Base-by-base conservation (phyloP, 306 rosid species). In the Lathyrus tuberosus region DNA sequence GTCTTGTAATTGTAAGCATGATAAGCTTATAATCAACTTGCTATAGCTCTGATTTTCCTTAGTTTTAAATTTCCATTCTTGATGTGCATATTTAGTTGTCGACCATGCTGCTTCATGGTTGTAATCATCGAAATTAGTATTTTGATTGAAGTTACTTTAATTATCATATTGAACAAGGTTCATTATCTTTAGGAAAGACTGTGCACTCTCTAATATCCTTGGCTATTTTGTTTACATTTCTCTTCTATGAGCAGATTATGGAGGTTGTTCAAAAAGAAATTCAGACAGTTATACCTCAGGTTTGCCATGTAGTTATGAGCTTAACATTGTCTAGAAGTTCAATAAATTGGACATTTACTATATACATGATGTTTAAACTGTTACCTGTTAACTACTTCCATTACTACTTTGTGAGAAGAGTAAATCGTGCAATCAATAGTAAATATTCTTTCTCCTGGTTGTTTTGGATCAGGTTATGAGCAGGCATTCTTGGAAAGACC, bases 401-500 rank as follows among this genome's bases (percentile, higher is more conserved):
- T 20, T 48, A 48, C 62, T 20, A 65, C 53, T 24, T 64, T 16
- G 26, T 52, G 49, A n/a, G 62, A 51, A 43, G 46, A 49, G 44
- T 65, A 13, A 57, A 42, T 47, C 30, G 10, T 78, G 76, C 65
- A 57, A 15, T 66, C 56, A 47, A 46, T 15, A 22, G 57, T 47
- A 22, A 80, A 49, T 28, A 61, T 68, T 74, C 49, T 51, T 38
- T 56, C 18, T 37, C 13, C 10, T 33, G 37, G 37, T 52, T 64
- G 14, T 38, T 53, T 74, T 72, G 67, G 48, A 33, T 70, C 85
- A 91, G 97, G 95, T 92, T 73, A 90, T 94, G 96, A 87, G 98
- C 86, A 83, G 97, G 81, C 98, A 93, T 84, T 93, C 97, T 30
- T 93, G 98, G 98, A 93, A 88, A 81, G 96, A 90, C 81, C 96